These are phyloP conservation scores for Babesia bigemina DNA, from an alignment of 169 alveolate species.

Conservation along the genomic window DNA sequence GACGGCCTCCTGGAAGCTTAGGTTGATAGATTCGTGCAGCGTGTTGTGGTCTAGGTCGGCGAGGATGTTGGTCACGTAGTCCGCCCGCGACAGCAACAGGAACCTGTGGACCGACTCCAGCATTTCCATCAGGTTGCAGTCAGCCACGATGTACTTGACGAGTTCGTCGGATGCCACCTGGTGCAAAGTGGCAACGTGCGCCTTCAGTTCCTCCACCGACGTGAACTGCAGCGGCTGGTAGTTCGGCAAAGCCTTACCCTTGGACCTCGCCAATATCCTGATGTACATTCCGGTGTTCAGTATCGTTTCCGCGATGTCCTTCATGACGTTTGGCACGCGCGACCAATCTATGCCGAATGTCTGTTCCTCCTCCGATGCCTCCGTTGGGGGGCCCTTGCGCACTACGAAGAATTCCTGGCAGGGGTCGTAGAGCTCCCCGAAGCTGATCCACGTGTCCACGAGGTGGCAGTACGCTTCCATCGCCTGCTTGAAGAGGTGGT, in stretches of 20 bases:
- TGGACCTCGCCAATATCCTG: conserved; percentile 15
- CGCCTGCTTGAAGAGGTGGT: conserved; percentile 41
- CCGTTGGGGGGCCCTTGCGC: not conserved
- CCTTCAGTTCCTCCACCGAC: conserved; percentile 32
- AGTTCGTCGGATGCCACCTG: conserved; percentile 24
- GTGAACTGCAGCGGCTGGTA: conserved; percentile 26
- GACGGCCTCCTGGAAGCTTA: conserved; percentile 36
- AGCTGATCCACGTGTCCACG: conserved; percentile 33
- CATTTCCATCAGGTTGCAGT: conserved; percentile 14
- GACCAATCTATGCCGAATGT: conserved; percentile 11
- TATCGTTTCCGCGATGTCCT: conserved; percentile 21
- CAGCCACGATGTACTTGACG: conserved; percentile 16
- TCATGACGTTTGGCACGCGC: conserved; percentile 23
- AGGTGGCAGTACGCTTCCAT: conserved; percentile 38
- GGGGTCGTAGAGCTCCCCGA: conserved; percentile 41
- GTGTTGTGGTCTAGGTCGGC: conserved; percentile 2
- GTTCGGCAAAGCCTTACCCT: not conserved
- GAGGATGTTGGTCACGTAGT: conserved; percentile 14
- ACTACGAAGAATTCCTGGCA: conserved; percentile 43
- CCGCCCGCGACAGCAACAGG: conserved; percentile 20
- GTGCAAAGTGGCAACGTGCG: conserved; percentile 10
- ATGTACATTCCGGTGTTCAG: conserved; percentile 22
- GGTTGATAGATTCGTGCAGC: conserved; percentile 6
- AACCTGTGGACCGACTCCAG: conserved; percentile 38
- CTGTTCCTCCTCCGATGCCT: not conserved